Evolutionary conservation across 2,329 filamentous ascomycete species (phyloP).

Genomic region (Alternaria atra): DNA sequence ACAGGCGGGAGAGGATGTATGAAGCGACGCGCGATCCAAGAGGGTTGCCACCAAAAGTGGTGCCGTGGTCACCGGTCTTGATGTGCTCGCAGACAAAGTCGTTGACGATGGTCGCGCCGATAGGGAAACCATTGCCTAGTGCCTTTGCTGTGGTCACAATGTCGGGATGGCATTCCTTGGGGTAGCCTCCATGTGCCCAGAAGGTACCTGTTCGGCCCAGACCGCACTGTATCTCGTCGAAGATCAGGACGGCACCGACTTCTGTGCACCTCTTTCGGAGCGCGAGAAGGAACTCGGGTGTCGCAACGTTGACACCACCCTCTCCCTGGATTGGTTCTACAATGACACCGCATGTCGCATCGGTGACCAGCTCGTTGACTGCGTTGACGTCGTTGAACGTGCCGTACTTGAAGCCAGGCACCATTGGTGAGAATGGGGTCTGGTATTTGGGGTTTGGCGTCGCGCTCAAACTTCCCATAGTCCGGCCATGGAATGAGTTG

Average conservation of each 20-base stretch:
- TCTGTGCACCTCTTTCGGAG: slow-evolving; percentile 85
- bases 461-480: slow-evolving; percentile 93
- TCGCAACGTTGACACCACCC: slow-evolving; percentile 87
- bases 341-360: slow-evolving; percentile 91
- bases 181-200: slow-evolving; percentile 85
- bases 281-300: slow-evolving; percentile 81
- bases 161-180: slow-evolving; percentile 86
- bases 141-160: slow-evolving; percentile 95
- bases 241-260: slow-evolving; percentile 88
- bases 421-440: slow-evolving; percentile 91
- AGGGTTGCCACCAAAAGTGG: slow-evolving; percentile 93
- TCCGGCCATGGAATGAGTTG: slow-evolving; percentile 93
- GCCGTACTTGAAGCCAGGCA: slow-evolving; percentile 90
- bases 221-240: slow-evolving; percentile 98
- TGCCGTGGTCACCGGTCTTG: slow-evolving; percentile 85
- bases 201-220: slow-evolving; percentile 85
- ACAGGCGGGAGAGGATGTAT: slow-evolving; percentile 81
- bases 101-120: slow-evolving; percentile 80
- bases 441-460: slow-evolving; percentile 99
- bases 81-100: slow-evolving; percentile 74
- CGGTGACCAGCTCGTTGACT: slow-evolving; percentile 78
- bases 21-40: slow-evolving; percentile 85
- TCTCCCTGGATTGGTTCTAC: slow-evolving; percentile 98
- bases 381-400: slow-evolving; percentile 81
- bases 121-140: slow-evolving; percentile 94